phyloP scores from a whole-genome alignment of 1,139 yeast species.

The Blastobotrys ciferrii region DNA sequence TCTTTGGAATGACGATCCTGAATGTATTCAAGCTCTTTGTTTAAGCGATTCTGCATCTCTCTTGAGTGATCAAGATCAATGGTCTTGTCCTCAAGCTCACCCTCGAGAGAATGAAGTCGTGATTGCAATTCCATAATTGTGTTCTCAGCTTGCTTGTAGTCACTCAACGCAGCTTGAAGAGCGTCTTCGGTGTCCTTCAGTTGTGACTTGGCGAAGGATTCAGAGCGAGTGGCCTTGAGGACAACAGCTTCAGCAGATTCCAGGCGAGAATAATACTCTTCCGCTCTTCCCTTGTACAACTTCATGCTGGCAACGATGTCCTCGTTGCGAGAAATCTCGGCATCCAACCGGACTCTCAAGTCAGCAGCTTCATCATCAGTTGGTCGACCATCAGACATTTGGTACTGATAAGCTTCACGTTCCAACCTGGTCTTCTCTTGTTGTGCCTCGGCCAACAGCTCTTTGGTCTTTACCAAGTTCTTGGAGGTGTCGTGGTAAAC shows the following conservation, averaged over 20 bases:
- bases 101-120: slow-evolving; percentile 55
- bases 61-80: slow-evolving; percentile 55
- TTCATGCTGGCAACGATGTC: slow-evolving; percentile 56
- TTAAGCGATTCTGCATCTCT: slow-evolving; percentile 43
- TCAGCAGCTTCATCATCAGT: slow-evolving; percentile 21
- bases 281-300: slow-evolving; percentile 69
- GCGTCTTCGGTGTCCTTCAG: slow-evolving; percentile 54
- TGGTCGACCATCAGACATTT: slow-evolving; percentile 19
- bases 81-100: slow-evolving; percentile 55
- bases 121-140: slow-evolving; percentile 56
- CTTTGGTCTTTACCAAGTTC: slow-evolving; percentile 50
- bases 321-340: slow-evolving; percentile 48
- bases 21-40: slow-evolving; percentile 48
- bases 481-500: slow-evolving; percentile 58
- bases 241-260: slow-evolving; percentile 80
- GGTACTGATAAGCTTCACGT: slow-evolving; percentile 43
- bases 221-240: slow-evolving; percentile 58
- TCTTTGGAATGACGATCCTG: slow-evolving; percentile 31
- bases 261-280: slow-evolving; percentile 68
- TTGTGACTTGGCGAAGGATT: slow-evolving; percentile 55
- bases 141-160: slow-evolving; percentile 57
- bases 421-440: slow-evolving; percentile 56
- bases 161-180: slow-evolving; percentile 54
- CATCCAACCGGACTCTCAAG: slow-evolving; percentile 52
- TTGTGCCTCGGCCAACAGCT: slow-evolving; percentile 44